Base-by-base conservation (phyloP, 306 rosid genomes). In the Sechiopsis laciniata region DNA sequence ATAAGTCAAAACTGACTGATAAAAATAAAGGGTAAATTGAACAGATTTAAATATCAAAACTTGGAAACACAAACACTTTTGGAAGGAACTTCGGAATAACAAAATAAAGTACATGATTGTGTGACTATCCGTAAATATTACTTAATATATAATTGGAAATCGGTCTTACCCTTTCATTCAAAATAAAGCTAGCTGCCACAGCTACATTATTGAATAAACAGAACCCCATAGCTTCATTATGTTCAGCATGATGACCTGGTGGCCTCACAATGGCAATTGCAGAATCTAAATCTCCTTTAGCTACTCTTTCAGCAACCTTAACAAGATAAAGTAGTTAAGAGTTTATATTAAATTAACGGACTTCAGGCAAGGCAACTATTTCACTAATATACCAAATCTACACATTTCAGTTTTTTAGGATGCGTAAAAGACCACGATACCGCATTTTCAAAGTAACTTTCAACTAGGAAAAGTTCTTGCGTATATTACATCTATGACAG, bases 171-270 rank as follows among this genome's bases (percentile, higher is more conserved):
- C 78, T 85, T 83, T 87, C 83, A 74, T 94, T 82, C 76, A 94
- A 80, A 62, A 94, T 81, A 82, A 78, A 80, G 78, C 82, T 79
- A 32, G 99, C 80, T 35, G 96, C 92, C 60, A 94, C 22, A 29
- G 97, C 99, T 79, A 94, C 96, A 77, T 94, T 94, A 83, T 94
- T 94, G 81, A 80, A 89, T 3, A 94, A 87, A 78, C 99, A 94
- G 75, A 94, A 94, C 26, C 99, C 99, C 99, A 87, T 94, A 35
- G 99, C 92, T 80, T 91, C 86, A 16, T 83, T 45, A 3, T 48
- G 80, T 74, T 94, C 99, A 26, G 97, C 97, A 86, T 94, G 99
- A 86, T 94, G 99, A 72, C 99, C 99, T 2, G 99, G 99, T 55
- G 99, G 99, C 83, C 99, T 89, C 51, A 94, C 86, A 68, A 94